Conservation (phyloP, 805 yeast species). For the Blastobotrys peoriensis region DNA sequence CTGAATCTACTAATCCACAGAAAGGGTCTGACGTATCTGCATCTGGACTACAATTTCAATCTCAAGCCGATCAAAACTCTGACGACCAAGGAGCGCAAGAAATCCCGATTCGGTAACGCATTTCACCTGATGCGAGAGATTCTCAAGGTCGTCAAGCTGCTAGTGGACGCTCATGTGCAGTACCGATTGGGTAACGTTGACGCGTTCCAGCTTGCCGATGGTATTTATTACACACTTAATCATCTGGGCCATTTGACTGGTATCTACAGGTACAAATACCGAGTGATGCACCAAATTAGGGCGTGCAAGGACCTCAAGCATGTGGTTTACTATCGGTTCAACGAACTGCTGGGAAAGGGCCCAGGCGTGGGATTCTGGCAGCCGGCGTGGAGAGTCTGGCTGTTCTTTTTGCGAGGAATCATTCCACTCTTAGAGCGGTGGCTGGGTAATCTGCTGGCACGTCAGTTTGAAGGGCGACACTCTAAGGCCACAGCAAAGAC, state of each 20-base stretch:
- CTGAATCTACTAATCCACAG: constrained; percentile 82
- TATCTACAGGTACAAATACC: constrained; percentile 91
- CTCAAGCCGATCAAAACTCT: constrained; percentile 93
- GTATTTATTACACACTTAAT: constrained; percentile 79
- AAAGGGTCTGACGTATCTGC: constrained; percentile 85
- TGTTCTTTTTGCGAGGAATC: constrained; percentile 83
- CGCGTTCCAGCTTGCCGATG: constrained; percentile 93
- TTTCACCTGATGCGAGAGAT: constrained; percentile 92
- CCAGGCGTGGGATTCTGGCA: constrained; percentile 99
- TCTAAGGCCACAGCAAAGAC: constrained; percentile 90
- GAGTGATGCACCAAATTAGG: constrained; percentile 96
- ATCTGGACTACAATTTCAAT: constrained; percentile 91
- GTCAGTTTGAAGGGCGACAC: constrained; percentile 95
- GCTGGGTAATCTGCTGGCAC: constrained; percentile 82
- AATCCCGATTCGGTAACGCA: constrained; percentile 93
- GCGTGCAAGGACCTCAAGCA: constrained; percentile 95
- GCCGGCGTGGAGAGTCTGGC: constrained; percentile 98
- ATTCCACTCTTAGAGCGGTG: constrained; percentile 90
- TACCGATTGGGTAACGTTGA: constrained; percentile 85
- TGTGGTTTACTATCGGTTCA: constrained; percentile 79
- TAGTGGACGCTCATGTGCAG: constrained; percentile 93
- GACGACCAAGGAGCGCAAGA: constrained; percentile 92
- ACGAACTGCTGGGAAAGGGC: constrained; percentile 85
- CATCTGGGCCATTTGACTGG: constrained; percentile 97
- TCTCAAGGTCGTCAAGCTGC: constrained; percentile 68